These are phyloP conservation scores for Onygena corvina DNA, from an alignment of 2,329 filamentous ascomycete species.

Conservation along the genomic window DNA sequence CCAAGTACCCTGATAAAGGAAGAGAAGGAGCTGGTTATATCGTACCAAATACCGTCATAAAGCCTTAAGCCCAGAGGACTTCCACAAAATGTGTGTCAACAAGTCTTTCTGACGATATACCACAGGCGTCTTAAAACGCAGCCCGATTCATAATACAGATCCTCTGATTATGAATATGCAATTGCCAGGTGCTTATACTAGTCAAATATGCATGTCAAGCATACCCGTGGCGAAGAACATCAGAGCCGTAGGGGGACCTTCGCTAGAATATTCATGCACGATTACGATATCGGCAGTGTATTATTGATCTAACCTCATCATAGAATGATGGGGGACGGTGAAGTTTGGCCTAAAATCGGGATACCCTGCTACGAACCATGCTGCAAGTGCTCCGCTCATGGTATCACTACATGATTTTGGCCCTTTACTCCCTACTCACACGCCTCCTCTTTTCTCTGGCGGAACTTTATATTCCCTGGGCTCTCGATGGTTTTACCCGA, in stretches of 20 bases:
- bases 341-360: not conserved
- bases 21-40: too few relatives aligned
- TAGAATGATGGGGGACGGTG: not conserved
- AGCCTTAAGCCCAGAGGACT: too few relatives aligned
- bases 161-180: constrained; percentile 1
- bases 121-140: not conserved
- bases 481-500: too few relatives aligned
- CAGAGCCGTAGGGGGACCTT: not conserved
- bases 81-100: too few relatives aligned
- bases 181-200: not conserved
- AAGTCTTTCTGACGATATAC: too few relatives aligned
- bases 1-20: too few relatives aligned
- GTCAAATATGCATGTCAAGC: not conserved
- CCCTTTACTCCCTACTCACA: too few relatives aligned
- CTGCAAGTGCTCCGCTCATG: not conserved
- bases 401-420: not conserved
- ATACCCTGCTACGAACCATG: not conserved
- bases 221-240: not conserved
- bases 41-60: too few relatives aligned
- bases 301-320: too few relatives aligned
- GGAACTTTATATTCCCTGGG: too few relatives aligned
- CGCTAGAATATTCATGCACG: not conserved
- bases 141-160: constrained; percentile 1
- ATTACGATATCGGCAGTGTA: too few relatives aligned
- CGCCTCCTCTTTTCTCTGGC: too few relatives aligned